Conservation (phyloP, 768 basidiomycete species). For the Clathrus columnatus region DNA sequence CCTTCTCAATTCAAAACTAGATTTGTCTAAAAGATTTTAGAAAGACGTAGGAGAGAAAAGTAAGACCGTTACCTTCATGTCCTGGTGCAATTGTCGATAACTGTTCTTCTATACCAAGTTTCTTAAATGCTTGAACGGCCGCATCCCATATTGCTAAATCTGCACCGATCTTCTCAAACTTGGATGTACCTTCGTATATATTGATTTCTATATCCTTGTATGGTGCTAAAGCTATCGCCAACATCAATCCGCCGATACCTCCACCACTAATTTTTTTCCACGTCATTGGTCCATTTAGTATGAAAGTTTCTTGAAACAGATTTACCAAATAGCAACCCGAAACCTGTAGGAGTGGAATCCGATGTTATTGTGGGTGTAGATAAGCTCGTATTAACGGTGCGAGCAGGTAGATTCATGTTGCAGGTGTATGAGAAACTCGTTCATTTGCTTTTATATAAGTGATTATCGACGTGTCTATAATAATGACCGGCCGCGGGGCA, state of each 20-base stretch:
- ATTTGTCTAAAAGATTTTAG: not conserved
- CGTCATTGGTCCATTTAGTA: too few species aligned
- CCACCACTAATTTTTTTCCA: too few species aligned
- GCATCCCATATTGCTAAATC: slow-evolving; percentile 31
- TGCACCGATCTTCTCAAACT: slow-evolving; percentile 24
- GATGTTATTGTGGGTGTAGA: too few species aligned
- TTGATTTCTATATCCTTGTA: slow-evolving; percentile 20
- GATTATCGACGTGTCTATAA: too few species aligned
- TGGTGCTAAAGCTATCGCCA: slow-evolving; percentile 20
- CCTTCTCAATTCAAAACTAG: slow-evolving; percentile 36
- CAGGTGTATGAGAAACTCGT: too few species aligned
- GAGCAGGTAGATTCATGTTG: too few species aligned
- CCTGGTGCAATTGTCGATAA: not conserved
- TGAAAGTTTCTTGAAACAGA: too few species aligned
- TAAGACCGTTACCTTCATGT: not conserved
- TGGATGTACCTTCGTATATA: slow-evolving; percentile 24
- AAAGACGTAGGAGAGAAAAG: not conserved
- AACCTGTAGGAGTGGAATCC: too few species aligned
- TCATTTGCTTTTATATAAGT: too few species aligned
- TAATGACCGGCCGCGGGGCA: too few species aligned
- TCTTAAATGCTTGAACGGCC: not conserved
- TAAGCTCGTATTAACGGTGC: too few species aligned
- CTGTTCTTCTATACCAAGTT: slow-evolving; percentile 3
- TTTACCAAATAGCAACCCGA: too few species aligned
- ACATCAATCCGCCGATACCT: slow-evolving; percentile 24